These are phyloP conservation scores for Cryptosporidium canis DNA, from an alignment of 169 alveolate genomes.

Conservation along the genomic window DNA sequence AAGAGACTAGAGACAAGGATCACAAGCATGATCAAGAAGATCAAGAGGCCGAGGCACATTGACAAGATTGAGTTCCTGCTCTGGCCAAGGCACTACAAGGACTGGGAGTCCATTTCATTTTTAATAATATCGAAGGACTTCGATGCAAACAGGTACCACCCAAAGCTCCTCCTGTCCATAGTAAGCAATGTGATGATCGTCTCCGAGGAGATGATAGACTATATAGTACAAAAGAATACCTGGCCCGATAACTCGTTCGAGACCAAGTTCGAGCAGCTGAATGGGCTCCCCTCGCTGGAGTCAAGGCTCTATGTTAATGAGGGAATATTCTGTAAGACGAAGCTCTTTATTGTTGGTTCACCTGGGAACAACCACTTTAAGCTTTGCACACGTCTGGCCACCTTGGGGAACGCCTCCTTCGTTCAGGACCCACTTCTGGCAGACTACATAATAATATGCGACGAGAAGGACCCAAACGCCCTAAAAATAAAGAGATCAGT, in stretches of 20 bases:
- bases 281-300: slow-evolving; percentile 42
- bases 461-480: slow-evolving; percentile 34
- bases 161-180: slow-evolving; percentile 42
- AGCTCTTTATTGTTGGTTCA: slow-evolving; percentile 44
- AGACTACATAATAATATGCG: slow-evolving; percentile 62
- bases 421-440: slow-evolving; percentile 53
- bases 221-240: slow-evolving; percentile 7
- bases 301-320: slow-evolving; percentile 61
- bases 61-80: slow-evolving; percentile 32
- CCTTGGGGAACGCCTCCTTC: slow-evolving; percentile 65
- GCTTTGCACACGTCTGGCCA: slow-evolving; percentile 57
- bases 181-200: slow-evolving; percentile 70
- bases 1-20: slow-evolving; percentile 19
- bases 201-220: slow-evolving; percentile 53
- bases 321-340: slow-evolving; percentile 62
- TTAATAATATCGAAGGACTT: slow-evolving; percentile 34
- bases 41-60: slow-evolving; percentile 12
- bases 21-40: slow-evolving; percentile 33
- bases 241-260: slow-evolving; percentile 71
- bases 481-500: slow-evolving; percentile 46
- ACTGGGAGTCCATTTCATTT: slow-evolving; percentile 69
- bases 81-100: slow-evolving; percentile 64
- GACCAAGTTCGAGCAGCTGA: slow-evolving; percentile 27
- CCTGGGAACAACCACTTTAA: slow-evolving; percentile 36
- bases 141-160: slow-evolving; percentile 22